Evolutionary conservation across 306 rosid genomes (phyloP).

Genomic region (Dalbergia cultrata): DNA sequence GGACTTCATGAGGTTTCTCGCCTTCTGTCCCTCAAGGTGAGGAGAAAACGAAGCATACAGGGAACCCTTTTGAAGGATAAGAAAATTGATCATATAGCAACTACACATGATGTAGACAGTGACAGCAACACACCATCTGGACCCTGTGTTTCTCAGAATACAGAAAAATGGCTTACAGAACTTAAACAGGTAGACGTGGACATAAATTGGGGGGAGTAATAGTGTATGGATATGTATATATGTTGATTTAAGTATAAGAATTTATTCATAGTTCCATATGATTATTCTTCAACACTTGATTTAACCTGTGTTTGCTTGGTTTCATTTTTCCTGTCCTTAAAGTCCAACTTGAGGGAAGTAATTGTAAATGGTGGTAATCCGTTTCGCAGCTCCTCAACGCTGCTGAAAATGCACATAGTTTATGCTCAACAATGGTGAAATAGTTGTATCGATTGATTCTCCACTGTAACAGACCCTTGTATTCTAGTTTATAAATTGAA

Average conservation of each 20-base stretch:
- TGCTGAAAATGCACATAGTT: neutral
- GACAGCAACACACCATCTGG: slow-evolving; percentile 55
- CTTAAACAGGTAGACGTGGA: slow-evolving; percentile 79
- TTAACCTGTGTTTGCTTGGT: neutral
- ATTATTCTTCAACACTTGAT: slow-evolving; percentile 17
- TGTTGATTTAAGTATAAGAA: neutral
- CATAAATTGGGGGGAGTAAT: slow-evolving; percentile 79
- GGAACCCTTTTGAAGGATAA: slow-evolving; percentile 57
- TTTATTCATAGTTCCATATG: slow-evolving; percentile 12
- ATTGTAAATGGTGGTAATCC: slow-evolving; percentile 12
- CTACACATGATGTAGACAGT: slow-evolving; percentile 52
- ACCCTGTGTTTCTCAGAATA: slow-evolving; percentile 70
- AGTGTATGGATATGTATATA: neutral
- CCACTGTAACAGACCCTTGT: neutral
- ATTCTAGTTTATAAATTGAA: neutral
- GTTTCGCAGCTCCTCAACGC: slow-evolving; percentile 11
- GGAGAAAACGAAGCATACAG: slow-evolving; percentile 75
- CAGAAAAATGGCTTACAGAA: slow-evolving; percentile 78
- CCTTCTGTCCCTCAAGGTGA: slow-evolving; percentile 77
- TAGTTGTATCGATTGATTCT: no score
- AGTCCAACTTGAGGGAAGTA: slow-evolving; percentile 17
- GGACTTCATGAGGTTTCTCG: slow-evolving; percentile 94
- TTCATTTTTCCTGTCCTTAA: neutral
- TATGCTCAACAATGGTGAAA: neutral
- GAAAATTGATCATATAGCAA: slow-evolving; percentile 52